phyloP scores from a whole-genome alignment of 768 basidiomycete species.

The Tephrocybe sp. region DNA sequence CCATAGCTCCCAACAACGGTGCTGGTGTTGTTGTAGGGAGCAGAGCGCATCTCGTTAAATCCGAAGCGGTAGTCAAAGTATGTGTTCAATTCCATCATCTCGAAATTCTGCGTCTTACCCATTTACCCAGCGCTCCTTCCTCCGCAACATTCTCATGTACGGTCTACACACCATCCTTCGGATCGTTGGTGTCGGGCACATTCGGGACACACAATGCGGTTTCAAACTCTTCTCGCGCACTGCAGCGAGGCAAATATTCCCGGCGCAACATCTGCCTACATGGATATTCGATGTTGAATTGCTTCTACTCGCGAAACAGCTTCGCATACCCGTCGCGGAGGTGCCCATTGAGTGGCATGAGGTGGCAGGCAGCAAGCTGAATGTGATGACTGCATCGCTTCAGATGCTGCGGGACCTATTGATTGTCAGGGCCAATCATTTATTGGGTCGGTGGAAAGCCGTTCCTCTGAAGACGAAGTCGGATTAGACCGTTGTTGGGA shows the following conservation, averaged over 20 bases:
- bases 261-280: constrained; percentile 78
- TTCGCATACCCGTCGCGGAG: constrained; percentile 76
- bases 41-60: constrained; percentile 87
- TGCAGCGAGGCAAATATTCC: constrained; percentile 82
- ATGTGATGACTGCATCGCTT: constrained; percentile 78
- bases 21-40: constrained; percentile 80
- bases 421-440: constrained; percentile 78
- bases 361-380: constrained; percentile 88
- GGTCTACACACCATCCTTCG: constrained; percentile 86
- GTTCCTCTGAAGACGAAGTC: constrained; percentile 16
- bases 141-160: constrained; percentile 94
- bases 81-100: constrained; percentile 15
- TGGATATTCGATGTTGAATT: constrained; percentile 99
- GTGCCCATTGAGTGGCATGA: constrained; percentile 93
- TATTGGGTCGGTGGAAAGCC: constrained; percentile 72
- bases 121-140: constrained; percentile 66
- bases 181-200: constrained; percentile 85
- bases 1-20: constrained; percentile 43
- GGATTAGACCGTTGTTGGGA: constrained; percentile 15
- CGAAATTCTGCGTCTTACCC: not conserved
- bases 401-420: constrained; percentile 89
- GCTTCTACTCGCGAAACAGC: constrained; percentile 76
- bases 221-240: constrained; percentile 92
- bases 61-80: constrained; percentile 92
- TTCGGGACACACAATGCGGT: constrained; percentile 94